Percentiles rank a stretch among this genome's conserved stretches.
Evolutionary conservation across 192 early-diverging fungal genomes (phyloP).

Genomic region (Coemansia sp.): DNA sequence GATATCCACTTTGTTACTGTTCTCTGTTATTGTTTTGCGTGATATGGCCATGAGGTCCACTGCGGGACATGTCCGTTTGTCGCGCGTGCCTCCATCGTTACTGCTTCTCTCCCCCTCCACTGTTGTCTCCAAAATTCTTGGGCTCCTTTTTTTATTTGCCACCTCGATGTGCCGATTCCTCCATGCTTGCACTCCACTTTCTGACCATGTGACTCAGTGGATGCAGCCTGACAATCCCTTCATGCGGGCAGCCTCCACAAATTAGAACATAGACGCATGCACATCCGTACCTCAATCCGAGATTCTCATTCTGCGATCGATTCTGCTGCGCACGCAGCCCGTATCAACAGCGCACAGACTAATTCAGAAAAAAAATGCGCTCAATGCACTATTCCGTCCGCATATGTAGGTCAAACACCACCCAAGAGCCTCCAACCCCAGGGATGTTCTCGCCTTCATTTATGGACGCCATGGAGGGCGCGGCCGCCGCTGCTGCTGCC

Average conservation of each 20-base stretch:
- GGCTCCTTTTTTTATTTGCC: background rate
- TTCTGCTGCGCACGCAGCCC: background rate
- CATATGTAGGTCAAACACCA: constrained; percentile 10
- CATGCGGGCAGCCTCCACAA: constrained; percentile 11
- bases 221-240: constrained; percentile 10
- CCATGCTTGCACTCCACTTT: background rate
- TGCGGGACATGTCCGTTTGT: background rate
- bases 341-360: background rate
- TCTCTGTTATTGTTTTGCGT: constrained; percentile 22
- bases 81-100: background rate
- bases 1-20: background rate
- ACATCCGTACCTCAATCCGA: background rate
- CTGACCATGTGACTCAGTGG: constrained; percentile 1
- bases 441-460: constrained; percentile 73
- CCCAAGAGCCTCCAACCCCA: constrained; percentile 60
- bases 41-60: constrained; percentile 17
- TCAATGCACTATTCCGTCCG: background rate
- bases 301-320: background rate
- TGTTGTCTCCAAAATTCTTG: background rate
- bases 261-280: constrained; percentile 11
- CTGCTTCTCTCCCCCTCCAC: background rate
- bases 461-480: constrained; percentile 59
- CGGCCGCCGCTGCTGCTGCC: constrained; percentile 23
- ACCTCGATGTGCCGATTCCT: background rate
- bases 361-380: background rate